phyloP scores from a whole-genome alignment of 345 rosid genomes.

The Cochlearia excelsa region DNA sequence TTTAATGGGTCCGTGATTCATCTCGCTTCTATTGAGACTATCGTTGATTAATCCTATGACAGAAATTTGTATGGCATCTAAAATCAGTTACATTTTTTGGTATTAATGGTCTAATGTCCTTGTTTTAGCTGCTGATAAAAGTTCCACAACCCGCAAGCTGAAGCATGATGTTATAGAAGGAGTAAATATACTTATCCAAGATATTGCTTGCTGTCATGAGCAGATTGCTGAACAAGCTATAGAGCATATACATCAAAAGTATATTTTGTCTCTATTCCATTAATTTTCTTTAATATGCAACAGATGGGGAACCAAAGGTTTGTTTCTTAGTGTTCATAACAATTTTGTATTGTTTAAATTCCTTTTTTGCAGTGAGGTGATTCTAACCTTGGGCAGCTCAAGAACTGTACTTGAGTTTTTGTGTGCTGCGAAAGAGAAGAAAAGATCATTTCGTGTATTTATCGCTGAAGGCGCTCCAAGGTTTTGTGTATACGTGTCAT shows the following conservation, averaged over 20 bases:
- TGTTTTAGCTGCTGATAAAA: constrained; percentile 84
- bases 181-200: constrained; percentile 88
- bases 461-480: constrained; percentile 99
- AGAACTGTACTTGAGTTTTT: constrained; percentile 93
- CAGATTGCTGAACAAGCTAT: constrained; percentile 99
- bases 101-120: constrained; percentile 30
- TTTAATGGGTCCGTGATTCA: constrained; percentile 2
- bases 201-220: constrained; percentile 85
- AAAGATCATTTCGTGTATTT: constrained; percentile 90
- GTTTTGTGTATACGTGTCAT: constrained; percentile 35
- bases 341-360: constrained; percentile 7
- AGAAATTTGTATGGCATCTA: not conserved
- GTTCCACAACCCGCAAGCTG: constrained; percentile 77
- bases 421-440: constrained; percentile 96
- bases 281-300: not conserved
- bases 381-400: constrained; percentile 94
- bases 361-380: constrained; percentile 72
- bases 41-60: not conserved
- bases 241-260: constrained; percentile 99
- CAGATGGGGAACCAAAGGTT: constrained; percentile 4
- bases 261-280: constrained; percentile 28
- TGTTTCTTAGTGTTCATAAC: not conserved
- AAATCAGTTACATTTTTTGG: not conserved
- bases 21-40: not conserved
- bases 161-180: constrained; percentile 98